Conservation (phyloP, 1,139 yeast genomes). For the Saccharomyces hybrid region DNA sequence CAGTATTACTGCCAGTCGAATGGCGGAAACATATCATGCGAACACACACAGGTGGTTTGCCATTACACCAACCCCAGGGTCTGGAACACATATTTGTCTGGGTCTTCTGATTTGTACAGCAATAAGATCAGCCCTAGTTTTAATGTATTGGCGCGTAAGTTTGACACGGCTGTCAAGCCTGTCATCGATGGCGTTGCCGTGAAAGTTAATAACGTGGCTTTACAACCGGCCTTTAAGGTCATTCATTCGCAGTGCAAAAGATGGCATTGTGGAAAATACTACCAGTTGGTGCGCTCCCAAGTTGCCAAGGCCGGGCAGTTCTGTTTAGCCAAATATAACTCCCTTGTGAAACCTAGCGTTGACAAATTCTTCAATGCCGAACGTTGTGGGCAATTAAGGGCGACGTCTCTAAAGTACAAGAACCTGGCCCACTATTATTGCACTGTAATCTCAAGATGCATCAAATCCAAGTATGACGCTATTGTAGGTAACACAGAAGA, state of each 20-base stretch:
- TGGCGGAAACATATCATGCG: no score
- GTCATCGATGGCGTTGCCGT: not conserved
- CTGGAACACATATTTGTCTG: no score
- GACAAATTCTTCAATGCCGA: conserved; percentile 6
- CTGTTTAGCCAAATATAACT: conserved; percentile 7
- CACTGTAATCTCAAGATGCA: not conserved
- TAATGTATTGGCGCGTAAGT: conserved; percentile 1
- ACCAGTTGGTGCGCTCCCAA: conserved; percentile 1
- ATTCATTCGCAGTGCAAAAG: conserved; percentile 1
- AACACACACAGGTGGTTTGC: no score
- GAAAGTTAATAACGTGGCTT: not conserved
- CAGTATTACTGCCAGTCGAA: no score
- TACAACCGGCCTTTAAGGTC: not conserved
- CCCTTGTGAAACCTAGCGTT: conserved; percentile 9
- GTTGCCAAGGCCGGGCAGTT: not conserved
- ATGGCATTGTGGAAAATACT: conserved; percentile 6
- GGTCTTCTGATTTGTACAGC: no score
- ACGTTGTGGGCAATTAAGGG: conserved; percentile 2
- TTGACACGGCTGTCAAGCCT: conserved; percentile 3
- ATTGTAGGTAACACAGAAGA: conserved; percentile 1
- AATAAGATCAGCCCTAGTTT: not conserved
- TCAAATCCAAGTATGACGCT: not conserved
- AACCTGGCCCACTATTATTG: conserved; percentile 2
- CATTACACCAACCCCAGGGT: no score
- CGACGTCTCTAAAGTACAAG: not conserved